Percentiles rank a stretch among this genome's conserved stretches.
These are phyloP conservation scores for Fraxinus platypoda DNA, from an alignment of 305 asterid genomes.

Conservation along the genomic window DNA sequence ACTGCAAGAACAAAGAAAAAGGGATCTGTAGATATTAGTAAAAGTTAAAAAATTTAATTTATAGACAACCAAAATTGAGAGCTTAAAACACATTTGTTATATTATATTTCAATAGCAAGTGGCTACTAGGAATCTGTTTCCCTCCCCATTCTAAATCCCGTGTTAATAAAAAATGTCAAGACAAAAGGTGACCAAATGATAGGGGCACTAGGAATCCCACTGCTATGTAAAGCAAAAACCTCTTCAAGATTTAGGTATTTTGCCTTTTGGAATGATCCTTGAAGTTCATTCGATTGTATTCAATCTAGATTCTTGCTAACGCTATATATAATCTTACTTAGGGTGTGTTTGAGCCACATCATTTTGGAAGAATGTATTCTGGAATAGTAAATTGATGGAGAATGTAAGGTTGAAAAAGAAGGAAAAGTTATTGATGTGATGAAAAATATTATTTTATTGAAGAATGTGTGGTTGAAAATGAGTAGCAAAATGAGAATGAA, in stretches of 20 bases:
- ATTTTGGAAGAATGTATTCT: too few species aligned
- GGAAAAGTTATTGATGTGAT: too few species aligned
- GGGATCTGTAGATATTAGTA: constrained; percentile 18
- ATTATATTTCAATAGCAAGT: background rate
- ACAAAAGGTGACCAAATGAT: constrained; percentile 4
- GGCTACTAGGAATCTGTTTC: constrained; percentile 12
- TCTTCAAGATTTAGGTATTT: background rate
- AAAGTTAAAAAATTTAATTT: constrained; percentile 14
- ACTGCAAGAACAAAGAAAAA: constrained; percentile 51
- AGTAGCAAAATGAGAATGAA: too few species aligned
- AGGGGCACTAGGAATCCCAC: background rate
- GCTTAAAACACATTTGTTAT: background rate
- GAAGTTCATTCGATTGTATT: constrained; percentile 7
- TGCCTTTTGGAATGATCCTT: background rate
- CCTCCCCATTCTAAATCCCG: constrained; percentile 6
- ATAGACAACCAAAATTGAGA: background rate
- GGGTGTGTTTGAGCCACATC: too few species aligned
- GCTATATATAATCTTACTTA: background rate
- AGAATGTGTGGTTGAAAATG: too few species aligned
- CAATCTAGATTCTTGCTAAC: constrained; percentile 11
- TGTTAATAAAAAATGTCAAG: background rate
- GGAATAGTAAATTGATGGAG: too few species aligned
- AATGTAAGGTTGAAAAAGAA: too few species aligned
- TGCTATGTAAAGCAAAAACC: background rate
- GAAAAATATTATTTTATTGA: too few species aligned